These are phyloP conservation scores for Chernovozyma aurita DNA, from an alignment of 1,139 yeast species.

Conservation along the genomic window DNA sequence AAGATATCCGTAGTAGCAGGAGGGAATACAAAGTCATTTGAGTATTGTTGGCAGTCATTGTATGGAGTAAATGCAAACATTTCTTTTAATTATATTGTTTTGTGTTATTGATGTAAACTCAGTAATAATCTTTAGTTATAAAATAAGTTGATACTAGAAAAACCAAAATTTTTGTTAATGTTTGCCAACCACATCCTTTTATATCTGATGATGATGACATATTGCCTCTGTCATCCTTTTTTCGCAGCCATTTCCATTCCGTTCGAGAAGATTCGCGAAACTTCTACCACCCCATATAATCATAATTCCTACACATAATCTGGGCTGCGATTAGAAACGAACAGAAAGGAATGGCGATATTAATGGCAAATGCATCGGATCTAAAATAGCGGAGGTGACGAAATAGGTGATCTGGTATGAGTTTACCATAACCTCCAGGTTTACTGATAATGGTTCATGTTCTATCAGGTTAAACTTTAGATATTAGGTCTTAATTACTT, in stretches of 20 bases:
- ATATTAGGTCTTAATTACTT: too few species aligned
- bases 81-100: too few species aligned
- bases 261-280: slow-evolving; percentile 1
- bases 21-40: slow-evolving; percentile 4
- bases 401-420: too few species aligned
- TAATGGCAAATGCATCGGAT: too few species aligned
- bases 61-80: slow-evolving; percentile 5
- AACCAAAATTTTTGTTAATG: background rate
- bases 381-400: too few species aligned
- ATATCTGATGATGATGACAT: slow-evolving; percentile 3
- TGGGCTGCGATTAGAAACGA: too few species aligned
- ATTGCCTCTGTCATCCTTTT: background rate
- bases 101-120: too few species aligned
- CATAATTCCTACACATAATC: slow-evolving; percentile 3
- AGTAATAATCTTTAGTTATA: background rate
- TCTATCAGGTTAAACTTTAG: too few species aligned
- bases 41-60: background rate
- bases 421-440: too few species aligned
- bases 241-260: background rate
- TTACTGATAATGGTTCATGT: too few species aligned
- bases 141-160: background rate
- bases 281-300: background rate
- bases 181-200: background rate
- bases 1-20: slow-evolving; percentile 3
- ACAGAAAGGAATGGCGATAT: too few species aligned